A percentile compares a stretch with the other conserved stretches of the same genome.
phyloP scores from a whole-genome alignment of 495 filamentous ascomycete genomes.

The Aspergillus homomorphus region DNA sequence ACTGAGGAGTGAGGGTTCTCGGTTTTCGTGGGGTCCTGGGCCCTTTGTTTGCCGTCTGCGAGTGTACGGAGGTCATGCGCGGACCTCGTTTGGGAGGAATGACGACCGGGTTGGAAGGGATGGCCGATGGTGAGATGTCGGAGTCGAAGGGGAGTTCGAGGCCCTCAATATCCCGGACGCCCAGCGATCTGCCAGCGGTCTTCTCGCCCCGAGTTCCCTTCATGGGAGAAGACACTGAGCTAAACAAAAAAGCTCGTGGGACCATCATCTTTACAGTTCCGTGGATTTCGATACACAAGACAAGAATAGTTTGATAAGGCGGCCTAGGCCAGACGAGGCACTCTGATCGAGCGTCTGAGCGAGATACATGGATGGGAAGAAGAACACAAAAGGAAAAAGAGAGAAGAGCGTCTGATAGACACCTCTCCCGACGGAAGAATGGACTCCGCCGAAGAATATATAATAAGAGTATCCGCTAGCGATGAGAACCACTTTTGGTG shows the following conservation, averaged over 20 bases:
- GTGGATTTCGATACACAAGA: neutral
- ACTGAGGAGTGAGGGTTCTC: constrained; percentile 25
- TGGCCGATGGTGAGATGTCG: constrained; percentile 10
- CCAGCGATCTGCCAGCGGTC: constrained; percentile 3
- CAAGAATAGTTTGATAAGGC: constrained; percentile 10
- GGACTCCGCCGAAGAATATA: constrained; percentile 6
- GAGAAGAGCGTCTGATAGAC: constrained; percentile 4
- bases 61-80: constrained; percentile 22
- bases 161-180: constrained; percentile 12
- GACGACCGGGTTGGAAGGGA: constrained; percentile 38
- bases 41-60: constrained; percentile 12
- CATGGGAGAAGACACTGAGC: constrained; percentile 26
- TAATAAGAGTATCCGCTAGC: neutral
- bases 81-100: constrained; percentile 42
- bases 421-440: constrained; percentile 2
- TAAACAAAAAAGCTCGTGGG: constrained; percentile 44
- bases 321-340: constrained; percentile 42
- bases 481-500: constrained; percentile 7
- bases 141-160: constrained; percentile 16
- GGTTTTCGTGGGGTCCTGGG: constrained; percentile 23
- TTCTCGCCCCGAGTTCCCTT: constrained; percentile 21
- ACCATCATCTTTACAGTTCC: constrained; percentile 41
- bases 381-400: constrained; percentile 9
- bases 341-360: constrained; percentile 47
- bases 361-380: constrained; percentile 43